Evolutionary conservation across 306 rosid genomes (phyloP).

Genomic region (Trifolium repens): DNA sequence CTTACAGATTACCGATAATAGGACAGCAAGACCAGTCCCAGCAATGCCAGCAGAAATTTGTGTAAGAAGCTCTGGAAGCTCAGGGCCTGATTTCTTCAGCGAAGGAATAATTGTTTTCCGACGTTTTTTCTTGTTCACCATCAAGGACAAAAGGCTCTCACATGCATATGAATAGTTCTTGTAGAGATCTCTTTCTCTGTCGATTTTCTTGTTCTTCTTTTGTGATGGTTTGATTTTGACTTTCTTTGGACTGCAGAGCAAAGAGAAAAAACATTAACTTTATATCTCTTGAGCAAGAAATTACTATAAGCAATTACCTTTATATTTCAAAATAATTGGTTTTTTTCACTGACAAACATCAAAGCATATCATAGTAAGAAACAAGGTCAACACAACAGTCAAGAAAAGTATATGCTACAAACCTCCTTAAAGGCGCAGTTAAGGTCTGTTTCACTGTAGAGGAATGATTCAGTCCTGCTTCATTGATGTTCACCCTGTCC

Average conservation of each 20-base stretch:
- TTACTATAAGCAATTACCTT: neutral
- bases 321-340: too few relatives aligned
- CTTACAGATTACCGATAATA: conserved; percentile 64
- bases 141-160: conserved; percentile 78
- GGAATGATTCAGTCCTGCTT: conserved; percentile 44
- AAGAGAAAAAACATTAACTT: conserved; percentile 26
- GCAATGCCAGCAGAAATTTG: conserved; percentile 78
- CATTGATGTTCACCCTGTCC: conserved; percentile 58
- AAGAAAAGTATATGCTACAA: conserved; percentile 30
- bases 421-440: conserved; percentile 77
- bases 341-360: neutral
- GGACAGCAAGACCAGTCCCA: conserved; percentile 82
- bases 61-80: conserved; percentile 77
- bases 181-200: conserved; percentile 70
- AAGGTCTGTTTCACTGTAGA: conserved; percentile 50
- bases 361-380: conserved; percentile 15
- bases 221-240: conserved; percentile 59
- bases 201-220: conserved; percentile 61
- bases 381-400: neutral
- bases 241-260: conserved; percentile 72
- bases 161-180: conserved; percentile 72
- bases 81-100: conserved; percentile 73
- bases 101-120: conserved; percentile 57
- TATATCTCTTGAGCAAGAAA: conserved; percentile 29
- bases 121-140: conserved; percentile 55